These are phyloP conservation scores for Stachybotrys elegans DNA, from an alignment of 2,329 filamentous ascomycete genomes.

Conservation along the genomic window DNA sequence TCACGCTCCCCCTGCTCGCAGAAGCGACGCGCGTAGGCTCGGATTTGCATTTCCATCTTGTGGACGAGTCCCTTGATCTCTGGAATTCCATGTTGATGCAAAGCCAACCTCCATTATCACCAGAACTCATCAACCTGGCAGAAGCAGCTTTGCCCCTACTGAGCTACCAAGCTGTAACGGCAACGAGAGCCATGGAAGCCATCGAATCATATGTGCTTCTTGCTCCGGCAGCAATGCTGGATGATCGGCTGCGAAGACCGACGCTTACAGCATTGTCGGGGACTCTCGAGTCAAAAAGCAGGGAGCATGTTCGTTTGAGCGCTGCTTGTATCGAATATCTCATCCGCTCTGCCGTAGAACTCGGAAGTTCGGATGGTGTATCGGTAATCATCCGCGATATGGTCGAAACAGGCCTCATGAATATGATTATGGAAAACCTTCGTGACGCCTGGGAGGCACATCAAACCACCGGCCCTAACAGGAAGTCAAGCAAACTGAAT, in stretches of 20 bases:
- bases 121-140: slow-evolving; percentile 58
- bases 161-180: slow-evolving; percentile 59
- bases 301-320: slow-evolving; percentile 54
- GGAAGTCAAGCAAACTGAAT: slow-evolving; percentile 63
- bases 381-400: slow-evolving; percentile 61
- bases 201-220: slow-evolving; percentile 67
- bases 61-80: slow-evolving; percentile 87
- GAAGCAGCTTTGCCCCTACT: slow-evolving; percentile 62
- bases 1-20: slow-evolving; percentile 77
- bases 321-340: slow-evolving; percentile 60
- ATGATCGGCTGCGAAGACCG: slow-evolving; percentile 47
- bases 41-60: slow-evolving; percentile 71
- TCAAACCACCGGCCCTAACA: slow-evolving; percentile 77
- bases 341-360: slow-evolving; percentile 55
- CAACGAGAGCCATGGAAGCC: slow-evolving; percentile 57
- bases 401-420: slow-evolving; percentile 56
- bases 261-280: slow-evolving; percentile 44
- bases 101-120: slow-evolving; percentile 55
- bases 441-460: slow-evolving; percentile 68
- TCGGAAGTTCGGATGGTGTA: slow-evolving; percentile 58
- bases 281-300: slow-evolving; percentile 46
- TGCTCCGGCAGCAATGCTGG: slow-evolving; percentile 61
- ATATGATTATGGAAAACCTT: slow-evolving; percentile 59
- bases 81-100: slow-evolving; percentile 74
- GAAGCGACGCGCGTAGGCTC: slow-evolving; percentile 75